These are phyloP conservation scores for Eucalyptus cloeziana DNA, from an alignment of 345 rosid genomes.

Conservation along the genomic window DNA sequence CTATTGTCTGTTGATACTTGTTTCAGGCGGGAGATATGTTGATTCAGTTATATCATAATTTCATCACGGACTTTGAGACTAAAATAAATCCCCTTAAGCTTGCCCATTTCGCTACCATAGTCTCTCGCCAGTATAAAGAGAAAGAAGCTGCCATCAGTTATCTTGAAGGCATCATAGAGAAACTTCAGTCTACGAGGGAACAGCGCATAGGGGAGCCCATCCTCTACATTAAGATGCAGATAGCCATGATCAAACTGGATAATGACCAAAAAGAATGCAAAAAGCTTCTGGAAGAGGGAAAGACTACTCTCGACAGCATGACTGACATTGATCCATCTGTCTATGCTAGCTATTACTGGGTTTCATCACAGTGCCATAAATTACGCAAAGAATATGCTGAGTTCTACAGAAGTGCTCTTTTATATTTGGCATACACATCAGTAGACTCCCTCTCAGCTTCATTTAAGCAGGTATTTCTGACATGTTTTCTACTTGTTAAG, in stretches of 20 bases:
- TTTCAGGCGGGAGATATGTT: constrained; percentile 90
- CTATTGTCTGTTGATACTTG: not conserved
- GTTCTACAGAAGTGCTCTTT: constrained; percentile 87
- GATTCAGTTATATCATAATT: constrained; percentile 83
- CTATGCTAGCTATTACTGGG: constrained; percentile 84
- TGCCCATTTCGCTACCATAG: constrained; percentile 89
- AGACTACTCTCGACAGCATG: constrained; percentile 80
- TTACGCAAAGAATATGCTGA: constrained; percentile 80
- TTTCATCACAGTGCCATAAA: constrained; percentile 84
- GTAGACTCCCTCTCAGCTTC: constrained; percentile 91
- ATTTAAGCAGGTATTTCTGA: constrained; percentile 68
- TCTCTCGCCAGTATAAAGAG: constrained; percentile 85
- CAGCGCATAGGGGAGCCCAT: constrained; percentile 76
- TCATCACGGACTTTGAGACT: constrained; percentile 94
- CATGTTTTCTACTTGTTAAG: not conserved
- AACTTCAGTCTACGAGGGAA: constrained; percentile 70
- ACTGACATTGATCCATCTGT: constrained; percentile 99
- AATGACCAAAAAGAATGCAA: constrained; percentile 87
- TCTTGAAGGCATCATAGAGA: constrained; percentile 83
- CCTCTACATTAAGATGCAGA: constrained; percentile 82
- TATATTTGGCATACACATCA: constrained; percentile 89
- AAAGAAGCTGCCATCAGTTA: constrained; percentile 86
- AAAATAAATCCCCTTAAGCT: constrained; percentile 98
- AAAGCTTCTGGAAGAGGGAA: constrained; percentile 84
- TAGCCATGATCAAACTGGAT: constrained; percentile 80